Conservation (phyloP, 768 basidiomycete species). For the Lactarius trivialis region DNA sequence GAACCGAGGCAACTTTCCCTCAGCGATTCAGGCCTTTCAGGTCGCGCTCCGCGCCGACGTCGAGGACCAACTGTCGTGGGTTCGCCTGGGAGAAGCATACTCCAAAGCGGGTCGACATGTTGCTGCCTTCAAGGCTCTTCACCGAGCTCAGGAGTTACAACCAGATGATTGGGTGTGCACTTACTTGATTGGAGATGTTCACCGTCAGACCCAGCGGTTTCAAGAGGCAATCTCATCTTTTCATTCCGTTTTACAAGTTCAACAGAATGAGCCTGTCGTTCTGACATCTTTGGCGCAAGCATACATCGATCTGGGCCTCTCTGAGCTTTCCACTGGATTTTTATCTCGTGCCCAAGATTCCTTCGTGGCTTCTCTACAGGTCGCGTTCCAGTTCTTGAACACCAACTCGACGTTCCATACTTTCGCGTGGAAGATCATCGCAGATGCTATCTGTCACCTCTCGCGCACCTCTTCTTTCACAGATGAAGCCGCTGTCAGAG, state of each 20-base stretch:
- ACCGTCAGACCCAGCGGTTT: constrained; percentile 67
- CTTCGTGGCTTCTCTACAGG: constrained; percentile 52
- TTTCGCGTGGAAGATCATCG: constrained; percentile 77
- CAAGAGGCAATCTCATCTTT: constrained; percentile 68
- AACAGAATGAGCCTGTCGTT: constrained; percentile 66
- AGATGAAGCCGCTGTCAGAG: constrained; percentile 37
- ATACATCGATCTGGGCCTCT: constrained; percentile 61
- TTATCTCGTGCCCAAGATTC: constrained; percentile 66
- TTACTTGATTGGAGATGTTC: constrained; percentile 82
- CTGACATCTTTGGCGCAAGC: constrained; percentile 65
- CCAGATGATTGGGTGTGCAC: constrained; percentile 77
- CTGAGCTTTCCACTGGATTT: constrained; percentile 65
- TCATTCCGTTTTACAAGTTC: constrained; percentile 44
- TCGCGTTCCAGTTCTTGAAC: constrained; percentile 44
- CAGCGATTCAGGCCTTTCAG: constrained; percentile 80
- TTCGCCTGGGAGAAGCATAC: constrained; percentile 89
- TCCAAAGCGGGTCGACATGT: constrained; percentile 79
- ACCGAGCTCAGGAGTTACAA: constrained; percentile 63
- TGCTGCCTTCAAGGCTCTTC: constrained; percentile 84
- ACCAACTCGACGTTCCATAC: constrained; percentile 57
- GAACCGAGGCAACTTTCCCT: constrained; percentile 61
- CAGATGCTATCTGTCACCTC: constrained; percentile 68
- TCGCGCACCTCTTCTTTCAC: constrained; percentile 46
- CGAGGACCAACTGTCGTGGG: constrained; percentile 78
- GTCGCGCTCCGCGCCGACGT: constrained; percentile 75